A percentile compares a stretch with the other conserved stretches of the same genome.
These are phyloP conservation scores for Pleurotus eryngii DNA, from an alignment of 768 basidiomycete species.

Conservation along the genomic window DNA sequence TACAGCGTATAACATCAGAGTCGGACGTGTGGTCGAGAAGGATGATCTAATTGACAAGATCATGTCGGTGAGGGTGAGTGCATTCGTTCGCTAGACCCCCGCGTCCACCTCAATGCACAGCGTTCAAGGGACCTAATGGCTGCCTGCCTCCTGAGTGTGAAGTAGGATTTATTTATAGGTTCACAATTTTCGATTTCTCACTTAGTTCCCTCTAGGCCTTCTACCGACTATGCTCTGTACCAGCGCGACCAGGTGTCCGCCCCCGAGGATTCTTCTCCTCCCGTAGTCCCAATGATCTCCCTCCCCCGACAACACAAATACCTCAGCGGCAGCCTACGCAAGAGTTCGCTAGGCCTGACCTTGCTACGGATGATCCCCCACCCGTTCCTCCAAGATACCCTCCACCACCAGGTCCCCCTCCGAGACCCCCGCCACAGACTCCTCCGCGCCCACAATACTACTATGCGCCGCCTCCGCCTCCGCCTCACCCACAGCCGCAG, in stretches of 20 bases:
- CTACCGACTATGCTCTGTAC: constrained; percentile 64
- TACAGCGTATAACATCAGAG: constrained; percentile 63
- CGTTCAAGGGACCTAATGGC: constrained; percentile 51
- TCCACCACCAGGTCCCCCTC: constrained; percentile 18
- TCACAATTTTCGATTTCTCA: background rate
- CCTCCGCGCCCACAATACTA: constrained; percentile 18
- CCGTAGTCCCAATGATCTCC: constrained; percentile 32
- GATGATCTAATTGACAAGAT: constrained; percentile 73
- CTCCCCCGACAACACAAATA: constrained; percentile 25
- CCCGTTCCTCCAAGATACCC: constrained; percentile 11
- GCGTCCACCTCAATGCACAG: background rate
- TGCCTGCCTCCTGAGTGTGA: constrained; percentile 61
- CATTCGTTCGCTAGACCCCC: background rate
- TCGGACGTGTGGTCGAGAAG: constrained; percentile 67
- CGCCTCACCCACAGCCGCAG: constrained; percentile 18
- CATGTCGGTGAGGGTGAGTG: constrained; percentile 48
- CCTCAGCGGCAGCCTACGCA: constrained; percentile 14
- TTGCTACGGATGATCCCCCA: constrained; percentile 41
- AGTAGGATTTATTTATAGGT: constrained; percentile 28
- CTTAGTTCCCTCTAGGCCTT: constrained; percentile 34
- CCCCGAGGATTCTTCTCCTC: constrained; percentile 46
- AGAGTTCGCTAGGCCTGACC: constrained; percentile 62
- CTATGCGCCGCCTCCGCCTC: constrained; percentile 14
- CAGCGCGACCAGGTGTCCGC: constrained; percentile 33
- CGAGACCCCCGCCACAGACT: constrained; percentile 12